phyloP scores from a whole-genome alignment of 2,329 filamentous ascomycete species.

The Pseudopithomyces maydicus region DNA sequence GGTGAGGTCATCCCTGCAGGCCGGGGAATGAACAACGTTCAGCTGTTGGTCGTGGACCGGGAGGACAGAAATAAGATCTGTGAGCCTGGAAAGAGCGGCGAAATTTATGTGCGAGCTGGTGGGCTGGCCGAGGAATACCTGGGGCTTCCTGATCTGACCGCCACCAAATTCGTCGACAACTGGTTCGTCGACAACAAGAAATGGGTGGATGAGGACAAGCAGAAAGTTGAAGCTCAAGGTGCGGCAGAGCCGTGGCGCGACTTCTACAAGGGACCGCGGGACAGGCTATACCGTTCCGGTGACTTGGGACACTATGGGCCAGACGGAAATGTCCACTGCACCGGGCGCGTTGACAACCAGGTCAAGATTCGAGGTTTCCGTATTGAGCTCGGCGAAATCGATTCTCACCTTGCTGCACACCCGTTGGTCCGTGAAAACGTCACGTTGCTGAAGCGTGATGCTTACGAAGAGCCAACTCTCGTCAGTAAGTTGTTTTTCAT shows the following conservation, averaged over 20 bases:
- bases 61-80: constrained; percentile 72
- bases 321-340: constrained; percentile 74
- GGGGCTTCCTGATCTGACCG: constrained; percentile 64
- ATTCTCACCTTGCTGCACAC: constrained; percentile 77
- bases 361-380: constrained; percentile 96
- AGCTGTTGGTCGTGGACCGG: constrained; percentile 81
- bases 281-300: constrained; percentile 85
- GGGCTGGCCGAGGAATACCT: constrained; percentile 85
- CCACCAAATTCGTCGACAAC: constrained; percentile 77
- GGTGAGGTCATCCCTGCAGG: constrained; percentile 83
- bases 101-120: constrained; percentile 80
- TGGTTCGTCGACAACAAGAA: constrained; percentile 81
- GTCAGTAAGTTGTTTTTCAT: constrained; percentile 61
- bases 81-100: constrained; percentile 79
- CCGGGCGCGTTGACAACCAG: constrained; percentile 83
- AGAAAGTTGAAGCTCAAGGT: constrained; percentile 52
- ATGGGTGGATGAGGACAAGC: constrained; percentile 70
- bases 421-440: constrained; percentile 81
- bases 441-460: constrained; percentile 82
- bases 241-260: constrained; percentile 74
- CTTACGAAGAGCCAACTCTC: constrained; percentile 81
- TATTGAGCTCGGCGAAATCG: constrained; percentile 93
- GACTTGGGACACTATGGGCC: constrained; percentile 79
- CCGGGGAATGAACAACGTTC: constrained; percentile 85
- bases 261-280: constrained; percentile 79